Percentiles rank a stretch among this genome's conserved stretches.
Evolutionary conservation across 306 rosid species (phyloP).

Genomic region (Mimosa bimucronata): DNA sequence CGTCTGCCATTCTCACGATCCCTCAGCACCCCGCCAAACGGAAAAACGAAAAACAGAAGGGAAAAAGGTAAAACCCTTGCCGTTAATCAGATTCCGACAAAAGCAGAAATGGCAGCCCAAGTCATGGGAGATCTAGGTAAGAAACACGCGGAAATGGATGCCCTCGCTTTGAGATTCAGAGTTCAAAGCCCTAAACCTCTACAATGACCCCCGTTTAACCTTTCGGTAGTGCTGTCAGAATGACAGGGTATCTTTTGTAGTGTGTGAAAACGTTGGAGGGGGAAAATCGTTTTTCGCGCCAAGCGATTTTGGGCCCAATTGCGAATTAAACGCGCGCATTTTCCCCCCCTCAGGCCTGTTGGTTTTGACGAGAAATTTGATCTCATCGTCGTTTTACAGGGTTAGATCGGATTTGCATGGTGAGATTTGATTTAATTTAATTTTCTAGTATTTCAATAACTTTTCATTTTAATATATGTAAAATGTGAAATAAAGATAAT

Average conservation of each 20-base stretch:
- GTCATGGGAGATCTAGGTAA: conserved; percentile 5
- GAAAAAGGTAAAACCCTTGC: neutral
- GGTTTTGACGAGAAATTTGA: too few relatives aligned
- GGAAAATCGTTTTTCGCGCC: conserved; percentile 29
- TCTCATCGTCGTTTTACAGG: too few relatives aligned
- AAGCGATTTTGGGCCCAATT: neutral
- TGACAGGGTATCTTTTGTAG: neutral
- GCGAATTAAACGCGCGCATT: neutral
- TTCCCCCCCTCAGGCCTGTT: too few relatives aligned
- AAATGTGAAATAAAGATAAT: too few relatives aligned
- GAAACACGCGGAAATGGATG: neutral
- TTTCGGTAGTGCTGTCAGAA: neutral
- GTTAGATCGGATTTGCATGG: too few relatives aligned
- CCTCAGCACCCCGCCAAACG: neutral
- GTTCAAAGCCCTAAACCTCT: conserved; percentile 33
- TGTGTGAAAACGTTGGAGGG: neutral
- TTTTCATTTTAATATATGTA: too few relatives aligned
- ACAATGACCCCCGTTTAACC: neutral
- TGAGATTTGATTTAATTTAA: too few relatives aligned
- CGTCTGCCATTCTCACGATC: conserved; percentile 42
- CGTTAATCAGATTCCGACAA: neutral
- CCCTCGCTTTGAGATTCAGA: neutral
- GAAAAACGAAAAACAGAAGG: neutral
- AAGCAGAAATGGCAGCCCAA: neutral
- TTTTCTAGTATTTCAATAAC: too few relatives aligned